phyloP scores from a whole-genome alignment of 306 rosid genomes.

The Boehmeria nivea region DNA sequence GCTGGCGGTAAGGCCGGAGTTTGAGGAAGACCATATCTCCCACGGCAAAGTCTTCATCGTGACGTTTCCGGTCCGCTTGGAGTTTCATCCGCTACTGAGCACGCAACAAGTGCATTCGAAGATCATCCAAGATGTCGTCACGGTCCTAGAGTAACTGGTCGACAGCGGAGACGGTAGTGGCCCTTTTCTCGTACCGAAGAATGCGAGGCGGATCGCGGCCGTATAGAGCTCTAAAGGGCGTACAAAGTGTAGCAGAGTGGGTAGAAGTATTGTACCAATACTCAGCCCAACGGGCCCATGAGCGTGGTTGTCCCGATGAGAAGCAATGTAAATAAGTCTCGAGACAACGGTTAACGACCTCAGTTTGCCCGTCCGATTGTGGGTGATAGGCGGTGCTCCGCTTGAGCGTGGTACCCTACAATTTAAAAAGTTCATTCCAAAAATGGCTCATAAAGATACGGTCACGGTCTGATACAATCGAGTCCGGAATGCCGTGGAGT shows the following conservation, averaged over 20 bases:
- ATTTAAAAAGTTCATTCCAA: slow-evolving; percentile 31
- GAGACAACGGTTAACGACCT: neutral
- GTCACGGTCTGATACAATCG: slow-evolving; percentile 23
- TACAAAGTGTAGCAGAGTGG: neutral
- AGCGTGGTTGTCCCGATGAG: neutral
- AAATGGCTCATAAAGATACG: slow-evolving; percentile 27
- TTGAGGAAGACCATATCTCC: neutral
- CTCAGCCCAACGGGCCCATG: neutral
- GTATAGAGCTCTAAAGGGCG: neutral
- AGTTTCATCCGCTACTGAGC: neutral
- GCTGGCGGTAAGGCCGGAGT: neutral
- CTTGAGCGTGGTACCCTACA: neutral
- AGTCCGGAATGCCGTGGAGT: slow-evolving; percentile 29
- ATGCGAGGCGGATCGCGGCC: neutral
- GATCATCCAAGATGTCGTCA: neutral
- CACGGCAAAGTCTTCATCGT: neutral
- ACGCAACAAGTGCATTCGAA: neutral
- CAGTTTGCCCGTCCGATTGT: neutral
- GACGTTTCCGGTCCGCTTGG: neutral
- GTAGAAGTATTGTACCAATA: neutral
- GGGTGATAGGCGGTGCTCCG: neutral
- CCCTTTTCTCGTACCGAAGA: neutral
- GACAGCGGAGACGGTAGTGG: neutral
- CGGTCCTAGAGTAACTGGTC: neutral
- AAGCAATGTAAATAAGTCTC: neutral